A percentile compares a stretch with the other conserved stretches of the same genome.
Evolutionary conservation across 768 basidiomycete species (phyloP).

Genomic region (Termitomyces titanicus): DNA sequence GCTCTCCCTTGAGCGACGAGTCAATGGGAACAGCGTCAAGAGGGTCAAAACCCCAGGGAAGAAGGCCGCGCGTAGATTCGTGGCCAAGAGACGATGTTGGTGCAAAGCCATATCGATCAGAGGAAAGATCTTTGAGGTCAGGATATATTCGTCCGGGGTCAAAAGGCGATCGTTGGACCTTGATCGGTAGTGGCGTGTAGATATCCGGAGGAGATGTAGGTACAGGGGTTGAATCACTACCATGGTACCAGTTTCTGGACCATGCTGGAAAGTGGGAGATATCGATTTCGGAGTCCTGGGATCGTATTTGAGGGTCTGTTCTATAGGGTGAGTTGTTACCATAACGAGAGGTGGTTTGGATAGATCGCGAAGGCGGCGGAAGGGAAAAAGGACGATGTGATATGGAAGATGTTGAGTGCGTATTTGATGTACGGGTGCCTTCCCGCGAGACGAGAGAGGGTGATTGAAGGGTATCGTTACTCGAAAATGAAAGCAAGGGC

Average conservation of each 20-base stretch:
- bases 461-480: conserved; percentile 24
- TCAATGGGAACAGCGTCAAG: conserved; percentile 41
- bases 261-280: conserved; percentile 61
- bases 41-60: conserved; percentile 53
- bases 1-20: conserved; percentile 57
- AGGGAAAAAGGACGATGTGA: conserved; percentile 43
- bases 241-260: conserved; percentile 59
- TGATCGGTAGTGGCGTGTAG: conserved; percentile 22
- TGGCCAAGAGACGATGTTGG: conserved; percentile 34
- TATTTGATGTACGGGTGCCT: conserved; percentile 39
- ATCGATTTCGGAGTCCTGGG: conserved; percentile 46
- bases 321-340: conserved; percentile 16
- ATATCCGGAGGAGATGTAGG: conserved; percentile 25
- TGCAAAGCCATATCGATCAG: conserved; percentile 28
- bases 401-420: conserved; percentile 23
- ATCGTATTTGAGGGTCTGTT: conserved; percentile 19
- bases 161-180: conserved; percentile 26
- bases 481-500: conserved; percentile 22
- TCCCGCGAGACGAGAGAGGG: conserved; percentile 43
- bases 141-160: conserved; percentile 31
- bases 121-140: conserved; percentile 18
- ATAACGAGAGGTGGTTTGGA: conserved; percentile 18
- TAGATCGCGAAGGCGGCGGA: conserved; percentile 34
- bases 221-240: conserved; percentile 16
- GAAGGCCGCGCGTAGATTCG: conserved; percentile 38